Percentiles rank a stretch among this genome's conserved stretches.
Conservation (phyloP, 805 yeast genomes). For the Spathaspora hagerdaliae region DNA sequence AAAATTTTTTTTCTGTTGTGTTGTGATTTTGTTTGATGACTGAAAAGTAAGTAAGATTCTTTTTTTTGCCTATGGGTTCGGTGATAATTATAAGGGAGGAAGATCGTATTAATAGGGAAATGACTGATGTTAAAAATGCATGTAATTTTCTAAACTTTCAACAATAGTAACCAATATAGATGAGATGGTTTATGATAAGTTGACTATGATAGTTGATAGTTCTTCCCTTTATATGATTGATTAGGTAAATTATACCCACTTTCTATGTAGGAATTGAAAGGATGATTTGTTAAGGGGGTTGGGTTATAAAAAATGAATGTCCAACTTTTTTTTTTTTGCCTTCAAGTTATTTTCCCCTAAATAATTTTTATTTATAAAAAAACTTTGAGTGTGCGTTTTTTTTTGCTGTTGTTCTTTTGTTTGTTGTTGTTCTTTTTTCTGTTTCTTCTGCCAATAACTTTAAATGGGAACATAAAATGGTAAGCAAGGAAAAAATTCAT, state of each 20-base stretch:
- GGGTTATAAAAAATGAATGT: not conserved
- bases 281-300: too few species aligned
- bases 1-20: slow-evolving; percentile 1
- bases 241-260: not conserved
- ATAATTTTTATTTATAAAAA: too few species aligned
- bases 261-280: too few species aligned
- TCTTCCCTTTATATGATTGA: not conserved
- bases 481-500: not conserved
- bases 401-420: not conserved
- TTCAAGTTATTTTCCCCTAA: too few species aligned
- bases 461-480: not conserved
- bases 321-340: not conserved
- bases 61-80: not conserved
- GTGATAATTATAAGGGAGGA: not conserved
- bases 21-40: not conserved
- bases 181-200: not conserved
- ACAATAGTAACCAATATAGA: not conserved
- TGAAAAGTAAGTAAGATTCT: not conserved
- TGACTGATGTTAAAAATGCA: not conserved
- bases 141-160: too few species aligned
- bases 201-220: not conserved
- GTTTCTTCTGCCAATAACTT: not conserved
- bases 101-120: not conserved
- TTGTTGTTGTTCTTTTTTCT: too few species aligned
- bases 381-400: not conserved